Evolutionary conservation across 75 land plant species (phyloP).

Genomic region (Azolla pinnata): DNA sequence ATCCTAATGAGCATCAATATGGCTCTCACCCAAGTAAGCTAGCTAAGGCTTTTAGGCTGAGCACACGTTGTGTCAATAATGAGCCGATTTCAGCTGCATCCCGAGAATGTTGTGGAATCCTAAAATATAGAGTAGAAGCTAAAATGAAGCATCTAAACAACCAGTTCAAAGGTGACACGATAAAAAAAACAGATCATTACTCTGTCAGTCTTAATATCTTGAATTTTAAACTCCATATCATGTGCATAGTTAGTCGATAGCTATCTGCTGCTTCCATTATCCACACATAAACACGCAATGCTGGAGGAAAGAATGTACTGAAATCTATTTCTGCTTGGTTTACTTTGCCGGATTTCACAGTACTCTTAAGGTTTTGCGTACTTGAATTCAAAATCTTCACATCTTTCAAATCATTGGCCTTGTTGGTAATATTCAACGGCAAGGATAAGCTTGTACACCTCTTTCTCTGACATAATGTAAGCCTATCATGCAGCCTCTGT

Average conservation of each 20-base stretch:
- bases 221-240: constrained; percentile 28
- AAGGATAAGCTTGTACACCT: background rate
- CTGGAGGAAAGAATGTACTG: constrained; percentile 21
- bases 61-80: constrained; percentile 32
- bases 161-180: background rate
- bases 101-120: constrained; percentile 26
- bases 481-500: constrained; percentile 31
- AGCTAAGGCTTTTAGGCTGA: constrained; percentile 26
- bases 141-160: too few relatives aligned
- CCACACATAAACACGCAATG: constrained; percentile 28
- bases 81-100: constrained; percentile 28
- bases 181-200: constrained; percentile 10
- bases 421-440: background rate
- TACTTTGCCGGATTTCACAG: constrained; percentile 3
- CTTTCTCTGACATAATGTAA: constrained; percentile 17
- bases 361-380: background rate
- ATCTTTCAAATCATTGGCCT: background rate
- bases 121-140: too few relatives aligned
- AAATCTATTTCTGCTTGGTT: constrained; percentile 10
- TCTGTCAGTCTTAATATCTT: constrained; percentile 20
- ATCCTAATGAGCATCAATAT: background rate
- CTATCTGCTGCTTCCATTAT: constrained; percentile 39
- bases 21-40: constrained; percentile 26
- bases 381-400: background rate
- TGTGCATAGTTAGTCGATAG: constrained; percentile 28